Conservation (phyloP, 306 rosid species). For the Dryas alaskensis region DNA sequence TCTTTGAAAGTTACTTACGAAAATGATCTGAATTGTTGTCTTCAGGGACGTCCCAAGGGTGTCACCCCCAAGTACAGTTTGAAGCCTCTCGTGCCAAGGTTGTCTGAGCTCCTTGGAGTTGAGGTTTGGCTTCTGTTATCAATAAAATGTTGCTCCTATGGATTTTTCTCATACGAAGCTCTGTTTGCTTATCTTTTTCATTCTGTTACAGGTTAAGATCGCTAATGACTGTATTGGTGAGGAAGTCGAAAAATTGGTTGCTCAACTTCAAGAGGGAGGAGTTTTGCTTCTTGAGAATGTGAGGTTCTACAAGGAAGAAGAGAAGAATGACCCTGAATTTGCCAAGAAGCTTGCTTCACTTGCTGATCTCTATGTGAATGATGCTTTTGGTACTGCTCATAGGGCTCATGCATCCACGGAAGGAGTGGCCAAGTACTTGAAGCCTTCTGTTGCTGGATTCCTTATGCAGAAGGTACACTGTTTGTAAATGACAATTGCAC, state of each 20-base stretch:
- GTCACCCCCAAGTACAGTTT: slow-evolving; percentile 90
- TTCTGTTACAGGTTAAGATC: slow-evolving; percentile 54
- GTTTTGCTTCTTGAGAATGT: slow-evolving; percentile 93
- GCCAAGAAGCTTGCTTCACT: slow-evolving; percentile 91
- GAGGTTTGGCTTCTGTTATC: slow-evolving; percentile 42
- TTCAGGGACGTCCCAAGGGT: slow-evolving; percentile 98
- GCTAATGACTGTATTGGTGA: slow-evolving; percentile 72
- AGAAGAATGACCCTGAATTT: slow-evolving; percentile 92
- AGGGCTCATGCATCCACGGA: slow-evolving; percentile 96
- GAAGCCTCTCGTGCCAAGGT: slow-evolving; percentile 88
- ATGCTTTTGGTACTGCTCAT: slow-evolving; percentile 96
- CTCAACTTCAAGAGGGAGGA: slow-evolving; percentile 74
- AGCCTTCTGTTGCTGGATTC: slow-evolving; percentile 91
- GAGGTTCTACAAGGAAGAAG: slow-evolving; percentile 91
- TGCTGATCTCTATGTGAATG: slow-evolving; percentile 89
- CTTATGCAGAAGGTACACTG: slow-evolving; percentile 84
- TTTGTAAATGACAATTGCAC: background rate
- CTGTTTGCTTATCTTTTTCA: background rate
- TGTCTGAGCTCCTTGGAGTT: slow-evolving; percentile 74
- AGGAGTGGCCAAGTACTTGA: slow-evolving; percentile 83
- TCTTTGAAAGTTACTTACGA: background rate
- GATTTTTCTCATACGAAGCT: background rate
- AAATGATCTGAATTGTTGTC: slow-evolving; percentile 20
- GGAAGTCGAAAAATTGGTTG: slow-evolving; percentile 84
- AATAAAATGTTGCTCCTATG: background rate